Evolutionary conservation across 352 stramenopile genomes (phyloP).

Genomic region (Thalassiosira allenii): DNA sequence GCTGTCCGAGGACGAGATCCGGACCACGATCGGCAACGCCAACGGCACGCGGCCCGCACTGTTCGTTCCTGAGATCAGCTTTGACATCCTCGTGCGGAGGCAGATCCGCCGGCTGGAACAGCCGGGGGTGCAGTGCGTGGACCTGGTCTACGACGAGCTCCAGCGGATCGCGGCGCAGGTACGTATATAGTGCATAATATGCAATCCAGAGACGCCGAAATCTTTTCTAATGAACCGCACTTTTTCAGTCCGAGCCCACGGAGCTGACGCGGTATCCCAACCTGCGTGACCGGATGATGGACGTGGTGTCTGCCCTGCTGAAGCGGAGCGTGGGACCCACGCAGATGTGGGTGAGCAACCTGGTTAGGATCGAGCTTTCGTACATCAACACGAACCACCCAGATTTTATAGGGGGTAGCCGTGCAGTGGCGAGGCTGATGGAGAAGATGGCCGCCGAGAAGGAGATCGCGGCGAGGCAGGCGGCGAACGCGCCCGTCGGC

Average conservation of each 20-base stretch:
- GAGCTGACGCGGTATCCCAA: slow-evolving; percentile 95
- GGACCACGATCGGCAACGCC: slow-evolving; percentile 98
- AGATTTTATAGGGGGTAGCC: slow-evolving; percentile 98
- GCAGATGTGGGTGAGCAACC: slow-evolving; percentile 97
- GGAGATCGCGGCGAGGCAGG: slow-evolving; percentile 40
- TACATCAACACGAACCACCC: slow-evolving; percentile 99
- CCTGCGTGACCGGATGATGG: slow-evolving; percentile 94
- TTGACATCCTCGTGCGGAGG: slow-evolving; percentile 97
- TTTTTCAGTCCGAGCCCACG: slow-evolving; percentile 95
- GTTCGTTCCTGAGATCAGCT: slow-evolving; percentile 98
- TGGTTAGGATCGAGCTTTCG: slow-evolving; percentile 98
- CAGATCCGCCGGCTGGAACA: slow-evolving; percentile 97
- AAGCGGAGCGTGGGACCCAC: slow-evolving; percentile 84
- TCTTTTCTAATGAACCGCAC: no score
- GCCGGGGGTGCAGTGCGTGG: slow-evolving; percentile 95
- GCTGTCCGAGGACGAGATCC: slow-evolving; percentile 98
- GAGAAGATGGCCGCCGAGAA: slow-evolving; percentile 92
- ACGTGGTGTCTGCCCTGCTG: slow-evolving; percentile 89
- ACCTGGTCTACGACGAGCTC: slow-evolving; percentile 99
- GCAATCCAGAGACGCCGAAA: no score
- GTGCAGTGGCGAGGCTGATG: slow-evolving; percentile 94
- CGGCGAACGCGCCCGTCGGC: slow-evolving; percentile 20
- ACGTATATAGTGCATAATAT: no score
- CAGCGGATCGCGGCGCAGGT: slow-evolving; percentile 90
- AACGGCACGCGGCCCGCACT: slow-evolving; percentile 97